These are phyloP conservation scores for Paraphaeosphaeria minitans DNA, from an alignment of 2,329 filamentous ascomycete species.

Conservation along the genomic window DNA sequence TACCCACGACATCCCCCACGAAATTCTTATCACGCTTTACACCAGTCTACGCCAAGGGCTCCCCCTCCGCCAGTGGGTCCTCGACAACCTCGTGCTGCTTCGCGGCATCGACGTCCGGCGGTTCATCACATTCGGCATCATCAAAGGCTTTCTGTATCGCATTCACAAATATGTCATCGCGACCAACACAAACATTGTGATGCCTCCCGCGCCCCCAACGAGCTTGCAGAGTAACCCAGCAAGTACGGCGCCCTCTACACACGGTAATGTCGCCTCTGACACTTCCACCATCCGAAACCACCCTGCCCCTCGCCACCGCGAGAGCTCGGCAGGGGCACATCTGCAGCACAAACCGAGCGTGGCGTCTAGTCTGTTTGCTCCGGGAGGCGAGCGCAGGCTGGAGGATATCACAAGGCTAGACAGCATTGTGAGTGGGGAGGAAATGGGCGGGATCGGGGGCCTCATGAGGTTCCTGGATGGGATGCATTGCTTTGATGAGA, in stretches of 20 bases:
- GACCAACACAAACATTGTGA: constrained; percentile 16
- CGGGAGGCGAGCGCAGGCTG: constrained; percentile 5
- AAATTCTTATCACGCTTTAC: constrained; percentile 77
- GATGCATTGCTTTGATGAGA: constrained; percentile 78
- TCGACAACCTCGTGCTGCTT: constrained; percentile 73
- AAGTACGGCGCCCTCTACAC: constrained; percentile 18
- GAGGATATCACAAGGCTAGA: constrained; percentile 21
- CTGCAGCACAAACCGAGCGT: constrained; percentile 15
- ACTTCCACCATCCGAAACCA: constrained; percentile 7
- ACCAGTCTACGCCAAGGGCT: constrained; percentile 81
- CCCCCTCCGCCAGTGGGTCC: constrained; percentile 85
- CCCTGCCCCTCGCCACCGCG: constrained; percentile 20
- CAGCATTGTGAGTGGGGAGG: constrained; percentile 22
- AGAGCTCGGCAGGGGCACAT: constrained; percentile 23
- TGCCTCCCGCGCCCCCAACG: constrained; percentile 35
- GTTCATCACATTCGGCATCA: constrained; percentile 92
- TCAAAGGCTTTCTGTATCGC: constrained; percentile 92
- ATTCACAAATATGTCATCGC: constrained; percentile 88
- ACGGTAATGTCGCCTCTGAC: constrained; percentile 10
- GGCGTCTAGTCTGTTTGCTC: constrained; percentile 10
- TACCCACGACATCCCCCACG: constrained; percentile 28
- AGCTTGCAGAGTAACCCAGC: constrained; percentile 24
- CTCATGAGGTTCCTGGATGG: constrained; percentile 75
- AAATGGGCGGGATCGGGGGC: constrained; percentile 41
- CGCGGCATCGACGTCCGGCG: constrained; percentile 83